Base-by-base conservation (phyloP, 495 filamentous ascomycete species). In the Tetracladium marchalianum region DNA sequence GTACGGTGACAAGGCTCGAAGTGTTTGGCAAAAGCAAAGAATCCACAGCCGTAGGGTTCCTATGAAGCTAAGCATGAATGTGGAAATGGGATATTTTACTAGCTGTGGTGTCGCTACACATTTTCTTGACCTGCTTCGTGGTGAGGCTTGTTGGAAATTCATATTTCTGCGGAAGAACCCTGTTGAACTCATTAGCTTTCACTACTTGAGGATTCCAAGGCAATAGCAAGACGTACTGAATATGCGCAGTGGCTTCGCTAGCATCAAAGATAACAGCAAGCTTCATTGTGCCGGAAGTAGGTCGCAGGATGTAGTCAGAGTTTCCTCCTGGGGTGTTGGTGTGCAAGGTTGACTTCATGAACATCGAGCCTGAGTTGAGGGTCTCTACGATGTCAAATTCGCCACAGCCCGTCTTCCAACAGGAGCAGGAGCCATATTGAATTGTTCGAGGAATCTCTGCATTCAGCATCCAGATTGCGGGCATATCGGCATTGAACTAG, bases 371-470 rank as follows among this genome's bases (percentile, higher is more conserved):
- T 2, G 58, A 33, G 32, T 62, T 54, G 8, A 87, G 72, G 27
- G 82, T 67, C 62, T 87, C 84, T 47, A 82, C 77, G 11, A 85
- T 61, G 57, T 87, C 84, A 39, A 82, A 72, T 65, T 87, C 82
- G 48, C 82, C 84, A 56, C 84, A 87, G 12, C 77, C 79, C 16
- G 70, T 63, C 2, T 61, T 58, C 81, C 81, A 86, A 65, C 84
- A 87, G 38, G 70, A 78, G 66, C 84, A 88, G 0, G 62, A 50
- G 39, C 61, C 60, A 60, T 87, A 87, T 53, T 87, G 82, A 0
- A 70, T 62, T 1, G 77, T 83, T 32, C 72, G 70, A 1, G 81
- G 75, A 47, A 88, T 84, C 35, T 73, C 67, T 6, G 79, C 77
- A 64, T 87, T 87, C 22, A 87, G 68, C 22, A 80, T 60, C 84